phyloP scores from a whole-genome alignment of 306 rosid genomes.

The Aeschynomene evenia region DNA sequence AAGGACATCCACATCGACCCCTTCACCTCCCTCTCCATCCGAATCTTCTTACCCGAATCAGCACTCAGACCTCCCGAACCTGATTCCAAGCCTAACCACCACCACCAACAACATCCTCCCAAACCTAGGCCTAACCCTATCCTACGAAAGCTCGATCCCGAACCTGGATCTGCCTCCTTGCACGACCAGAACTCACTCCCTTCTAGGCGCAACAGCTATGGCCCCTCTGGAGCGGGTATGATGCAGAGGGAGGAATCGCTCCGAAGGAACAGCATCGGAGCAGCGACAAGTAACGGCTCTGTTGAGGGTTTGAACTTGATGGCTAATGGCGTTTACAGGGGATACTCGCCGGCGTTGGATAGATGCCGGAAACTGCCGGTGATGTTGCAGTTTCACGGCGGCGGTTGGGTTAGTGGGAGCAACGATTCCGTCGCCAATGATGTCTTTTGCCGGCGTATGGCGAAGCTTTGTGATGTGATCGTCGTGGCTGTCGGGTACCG shows the following conservation, averaged over 20 bases:
- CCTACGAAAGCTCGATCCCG: slow-evolving; percentile 35
- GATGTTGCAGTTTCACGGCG: slow-evolving; percentile 91
- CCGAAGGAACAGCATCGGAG: slow-evolving; percentile 44
- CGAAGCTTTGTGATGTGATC: slow-evolving; percentile 77
- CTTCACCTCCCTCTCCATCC: slow-evolving; percentile 65
- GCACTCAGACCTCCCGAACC: slow-evolving; percentile 71
- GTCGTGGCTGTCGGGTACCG: slow-evolving; percentile 82
- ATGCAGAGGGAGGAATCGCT: slow-evolving; percentile 36
- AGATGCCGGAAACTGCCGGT: slow-evolving; percentile 68
- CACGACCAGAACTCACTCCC: slow-evolving; percentile 1
- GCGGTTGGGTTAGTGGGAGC: slow-evolving; percentile 98
- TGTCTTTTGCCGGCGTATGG: slow-evolving; percentile 71
- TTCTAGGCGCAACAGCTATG: slow-evolving; percentile 66
- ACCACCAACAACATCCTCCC: not conserved
- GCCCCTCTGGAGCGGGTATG: slow-evolving; percentile 32
- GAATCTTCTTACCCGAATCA: slow-evolving; percentile 94
- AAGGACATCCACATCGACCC: slow-evolving; percentile 94
- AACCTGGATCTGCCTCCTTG: slow-evolving; percentile 30
- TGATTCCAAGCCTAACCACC: slow-evolving; percentile 32
- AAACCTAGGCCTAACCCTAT: slow-evolving; percentile 31
- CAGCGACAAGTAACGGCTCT: slow-evolving; percentile 38
- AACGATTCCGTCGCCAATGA: slow-evolving; percentile 81
- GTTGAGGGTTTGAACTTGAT: slow-evolving; percentile 72
- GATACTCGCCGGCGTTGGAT: slow-evolving; percentile 60
- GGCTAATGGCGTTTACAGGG: slow-evolving; percentile 54